Conservation (phyloP, 768 basidiomycete genomes). For the Collybia sordida region DNA sequence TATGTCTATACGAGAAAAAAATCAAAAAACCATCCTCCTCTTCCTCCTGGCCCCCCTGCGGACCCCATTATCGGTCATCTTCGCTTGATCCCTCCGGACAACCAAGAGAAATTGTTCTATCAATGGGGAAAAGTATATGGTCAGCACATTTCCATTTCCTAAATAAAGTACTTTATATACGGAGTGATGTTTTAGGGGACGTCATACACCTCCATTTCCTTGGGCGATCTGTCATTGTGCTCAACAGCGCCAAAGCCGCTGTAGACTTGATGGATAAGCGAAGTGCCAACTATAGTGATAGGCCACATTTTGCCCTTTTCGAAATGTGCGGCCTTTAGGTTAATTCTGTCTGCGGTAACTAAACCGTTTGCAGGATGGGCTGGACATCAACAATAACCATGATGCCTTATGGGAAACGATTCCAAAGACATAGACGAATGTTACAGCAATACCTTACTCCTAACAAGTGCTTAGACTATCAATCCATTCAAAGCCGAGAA, state of each 20-base stretch:
- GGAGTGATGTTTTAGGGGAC: constrained; percentile 16
- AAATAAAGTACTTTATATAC: too few relatives aligned
- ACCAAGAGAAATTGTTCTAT: constrained; percentile 25
- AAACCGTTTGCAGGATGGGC: constrained; percentile 13
- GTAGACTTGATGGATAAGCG: constrained; percentile 26
- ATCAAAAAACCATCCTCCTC: neutral
- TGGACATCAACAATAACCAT: constrained; percentile 15
- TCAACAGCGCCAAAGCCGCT: constrained; percentile 23
- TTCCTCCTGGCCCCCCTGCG: constrained; percentile 34
- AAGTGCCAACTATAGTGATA: constrained; percentile 24
- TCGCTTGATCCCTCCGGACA: constrained; percentile 28
- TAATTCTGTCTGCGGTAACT: neutral
- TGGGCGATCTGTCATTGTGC: constrained; percentile 22
- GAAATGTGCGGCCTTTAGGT: constrained; percentile 14
- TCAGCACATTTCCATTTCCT: too few relatives aligned
- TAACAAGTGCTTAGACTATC: constrained; percentile 20
- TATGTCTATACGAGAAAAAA: neutral
- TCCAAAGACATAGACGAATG: constrained; percentile 18
- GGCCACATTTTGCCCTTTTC: constrained; percentile 16
- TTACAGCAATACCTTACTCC: constrained; percentile 18
- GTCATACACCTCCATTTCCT: constrained; percentile 20
- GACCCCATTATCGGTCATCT: constrained; percentile 38
- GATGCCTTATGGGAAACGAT: constrained; percentile 19
- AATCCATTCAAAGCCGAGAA: constrained; percentile 26
- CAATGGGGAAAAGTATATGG: constrained; percentile 33